Base-by-base conservation (phyloP, 768 basidiomycete genomes). In the Mycena amicta region DNA sequence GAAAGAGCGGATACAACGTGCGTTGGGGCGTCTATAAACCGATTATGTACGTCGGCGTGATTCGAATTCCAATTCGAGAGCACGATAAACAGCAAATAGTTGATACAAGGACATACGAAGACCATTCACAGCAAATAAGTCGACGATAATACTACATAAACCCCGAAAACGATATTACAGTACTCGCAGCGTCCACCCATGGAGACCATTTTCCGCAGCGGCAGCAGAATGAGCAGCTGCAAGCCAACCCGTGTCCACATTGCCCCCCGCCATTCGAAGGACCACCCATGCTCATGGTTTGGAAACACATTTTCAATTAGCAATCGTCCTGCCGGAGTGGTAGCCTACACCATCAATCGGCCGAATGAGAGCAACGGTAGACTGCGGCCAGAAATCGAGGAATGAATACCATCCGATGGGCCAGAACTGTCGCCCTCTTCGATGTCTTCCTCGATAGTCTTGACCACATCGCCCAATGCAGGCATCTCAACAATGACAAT, bases 401-500 rank as follows among this genome's bases (percentile, higher is more conserved):
- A 67, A 43, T 80, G 75, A 18, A 82, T 74, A 56, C 56, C 59
- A 37, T 71, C 67, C 13, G 74, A 63, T 5, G 73, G 62, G n/a
- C 77, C 4, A 22, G 47, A 13, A 25, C 6, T 23, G 22, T 28
- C 26, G n/a, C n/a, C n/a, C 13, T 49, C 6, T 4, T 49, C 47
- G 11, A 49, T 26, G 27, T 91, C 89, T 54, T 92, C 89, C 64
- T 91, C 85, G 18, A 95, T 78, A 8, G 90, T 87, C 64, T 88
- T 86, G 66, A 94, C 80, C 43, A 95, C 86, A 53, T 92, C 90
- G 5, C 75, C 71, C 45, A 93, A 70, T 4, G 86, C 79, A 22
- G 94, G 94, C 83, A 96, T 83, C 59, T 95, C 90, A 50, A 95
- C 91, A 26, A 90, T 83, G 51, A 95, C 88, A 49, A 93, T 86